Percentiles rank a stretch among this genome's conserved stretches.
Evolutionary conservation across 2,329 filamentous ascomycete genomes (phyloP).

Genomic region (Purpureocillium takamizusanense): DNA sequence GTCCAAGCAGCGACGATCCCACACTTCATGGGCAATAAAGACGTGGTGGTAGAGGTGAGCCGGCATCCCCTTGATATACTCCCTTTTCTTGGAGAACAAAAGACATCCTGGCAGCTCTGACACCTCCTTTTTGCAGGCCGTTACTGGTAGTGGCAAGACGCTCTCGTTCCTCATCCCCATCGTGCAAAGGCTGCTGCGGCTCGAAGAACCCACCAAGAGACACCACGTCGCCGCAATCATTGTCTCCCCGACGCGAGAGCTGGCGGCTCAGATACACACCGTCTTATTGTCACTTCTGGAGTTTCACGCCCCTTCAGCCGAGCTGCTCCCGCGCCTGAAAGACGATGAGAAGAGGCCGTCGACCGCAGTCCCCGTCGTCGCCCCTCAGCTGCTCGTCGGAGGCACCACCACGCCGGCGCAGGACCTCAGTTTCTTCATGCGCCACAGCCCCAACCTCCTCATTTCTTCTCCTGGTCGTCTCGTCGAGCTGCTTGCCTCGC

Average conservation of each 20-base stretch:
- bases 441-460: slow-evolving; percentile 76
- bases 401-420: slow-evolving; percentile 72
- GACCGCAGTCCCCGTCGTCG: slow-evolving; percentile 42
- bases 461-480: slow-evolving; percentile 87
- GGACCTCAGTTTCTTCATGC: slow-evolving; percentile 78
- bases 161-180: slow-evolving; percentile 78
- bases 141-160: slow-evolving; percentile 88
- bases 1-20: slow-evolving; percentile 91
- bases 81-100: neutral
- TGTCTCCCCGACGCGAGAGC: slow-evolving; percentile 81
- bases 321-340: slow-evolving; percentile 45
- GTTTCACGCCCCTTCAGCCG: slow-evolving; percentile 75
- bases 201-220: slow-evolving; percentile 76
- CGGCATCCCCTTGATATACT: neutral
- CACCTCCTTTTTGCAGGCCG: slow-evolving; percentile 43
- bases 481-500: slow-evolving; percentile 76
- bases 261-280: slow-evolving; percentile 82
- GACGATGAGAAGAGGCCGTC: slow-evolving; percentile 46
- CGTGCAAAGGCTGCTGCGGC: slow-evolving; percentile 69
- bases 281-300: slow-evolving; percentile 69
- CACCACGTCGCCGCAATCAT: slow-evolving; percentile 88
- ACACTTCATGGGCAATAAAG: slow-evolving; percentile 81
- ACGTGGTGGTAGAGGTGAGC: slow-evolving; percentile 75
- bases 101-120: neutral
- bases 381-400: slow-evolving; percentile 83